Evolutionary conservation across 1,284 basidiomycete genomes (phyloP).

Genomic region (Pholiota adiposa): DNA sequence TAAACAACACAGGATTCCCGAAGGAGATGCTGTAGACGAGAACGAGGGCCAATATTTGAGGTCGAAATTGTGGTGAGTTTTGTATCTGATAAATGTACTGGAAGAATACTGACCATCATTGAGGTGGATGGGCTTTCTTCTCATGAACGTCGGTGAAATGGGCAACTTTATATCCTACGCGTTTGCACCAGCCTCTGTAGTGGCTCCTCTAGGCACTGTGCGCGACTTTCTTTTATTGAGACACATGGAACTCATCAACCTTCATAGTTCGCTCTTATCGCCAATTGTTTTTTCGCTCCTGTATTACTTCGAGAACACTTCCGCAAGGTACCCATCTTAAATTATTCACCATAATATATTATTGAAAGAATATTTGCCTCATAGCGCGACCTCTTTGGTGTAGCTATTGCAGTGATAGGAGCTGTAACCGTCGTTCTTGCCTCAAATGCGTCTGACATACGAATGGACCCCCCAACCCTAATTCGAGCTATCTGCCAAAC

Average conservation of each 20-base stretch:
- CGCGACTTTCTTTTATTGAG: conserved; percentile 32
- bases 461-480: conserved; percentile 74
- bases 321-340: conserved; percentile 53
- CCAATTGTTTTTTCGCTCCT: conserved; percentile 95
- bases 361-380: conserved; percentile 2
- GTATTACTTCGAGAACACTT: conserved; percentile 83
- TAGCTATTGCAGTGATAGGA: conserved; percentile 80
- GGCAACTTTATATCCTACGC: conserved; percentile 90
- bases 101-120: background rate
- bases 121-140: conserved; percentile 89
- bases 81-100: background rate
- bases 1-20: conserved; percentile 16
- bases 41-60: conserved; percentile 76
- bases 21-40: conserved; percentile 31
- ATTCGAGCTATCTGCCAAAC: conserved; percentile 71
- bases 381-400: conserved; percentile 87
- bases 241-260: conserved; percentile 10
- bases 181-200: conserved; percentile 85
- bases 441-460: conserved; percentile 70
- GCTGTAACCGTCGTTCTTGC: conserved; percentile 92
- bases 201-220: conserved; percentile 95
- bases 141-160: conserved; percentile 92
- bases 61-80: conserved; percentile 77
- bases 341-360: conserved; percentile 4
- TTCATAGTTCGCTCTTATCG: conserved; percentile 82